Evolutionary conservation across 2,329 filamentous ascomycete species (phyloP).

Genomic region (Aspergillus sp.): DNA sequence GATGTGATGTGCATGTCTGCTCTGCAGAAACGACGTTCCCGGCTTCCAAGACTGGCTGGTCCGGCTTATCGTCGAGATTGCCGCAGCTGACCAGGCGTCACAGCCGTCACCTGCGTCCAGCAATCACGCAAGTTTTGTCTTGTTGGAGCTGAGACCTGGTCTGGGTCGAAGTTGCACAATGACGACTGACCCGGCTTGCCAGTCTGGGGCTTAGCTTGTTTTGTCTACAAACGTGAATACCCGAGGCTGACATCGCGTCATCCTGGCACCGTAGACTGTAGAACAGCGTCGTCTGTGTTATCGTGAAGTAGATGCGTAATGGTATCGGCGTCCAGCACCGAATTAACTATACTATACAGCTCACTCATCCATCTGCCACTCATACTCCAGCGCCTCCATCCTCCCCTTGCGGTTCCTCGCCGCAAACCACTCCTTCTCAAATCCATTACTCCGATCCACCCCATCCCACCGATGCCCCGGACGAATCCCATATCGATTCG

Average conservation of each 20-base stretch:
- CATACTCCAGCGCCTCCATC: conserved; percentile 80
- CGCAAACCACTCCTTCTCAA: conserved; percentile 91
- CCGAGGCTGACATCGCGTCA: neutral
- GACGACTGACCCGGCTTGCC: neutral
- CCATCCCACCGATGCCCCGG: conserved; percentile 97
- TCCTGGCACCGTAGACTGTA: neutral
- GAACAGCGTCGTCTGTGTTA: neutral
- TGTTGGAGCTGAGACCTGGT: neutral
- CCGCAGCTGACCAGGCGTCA: conserved; percentile 3
- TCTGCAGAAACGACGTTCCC: neutral
- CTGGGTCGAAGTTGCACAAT: neutral
- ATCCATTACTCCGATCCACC: conserved; percentile 90
- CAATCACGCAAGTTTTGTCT: neutral
- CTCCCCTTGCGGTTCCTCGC: conserved; percentile 78
- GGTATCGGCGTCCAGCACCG: conserved; percentile 5
- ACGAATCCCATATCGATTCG: conserved; percentile 91
- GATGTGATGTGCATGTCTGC: conserved; percentile 6
- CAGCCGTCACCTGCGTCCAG: neutral
- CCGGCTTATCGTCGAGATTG: conserved; percentile 1
- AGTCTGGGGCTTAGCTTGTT: neutral
- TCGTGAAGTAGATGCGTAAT: neutral
- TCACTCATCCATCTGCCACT: conserved; percentile 94
- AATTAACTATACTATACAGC: neutral
- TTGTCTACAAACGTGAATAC: neutral
- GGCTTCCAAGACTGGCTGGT: neutral